These are phyloP conservation scores for Endoconidiophora polonica DNA, from an alignment of 2,329 filamentous ascomycete species.

Conservation along the genomic window DNA sequence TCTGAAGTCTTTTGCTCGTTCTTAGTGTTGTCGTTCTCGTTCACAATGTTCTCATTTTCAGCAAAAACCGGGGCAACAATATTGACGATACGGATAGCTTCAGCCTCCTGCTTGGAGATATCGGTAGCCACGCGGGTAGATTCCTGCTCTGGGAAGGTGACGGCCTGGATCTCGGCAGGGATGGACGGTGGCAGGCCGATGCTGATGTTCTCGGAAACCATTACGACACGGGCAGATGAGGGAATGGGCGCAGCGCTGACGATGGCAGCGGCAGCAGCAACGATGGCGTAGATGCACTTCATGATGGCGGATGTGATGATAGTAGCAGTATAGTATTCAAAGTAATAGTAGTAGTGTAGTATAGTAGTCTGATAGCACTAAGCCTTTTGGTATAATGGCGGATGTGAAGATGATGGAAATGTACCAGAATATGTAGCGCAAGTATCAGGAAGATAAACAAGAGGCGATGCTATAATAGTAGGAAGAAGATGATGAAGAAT, in stretches of 20 bases:
- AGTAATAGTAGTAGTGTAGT: too few relatives aligned
- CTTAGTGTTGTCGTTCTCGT: not conserved
- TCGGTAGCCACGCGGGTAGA: not conserved
- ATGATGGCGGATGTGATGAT: not conserved
- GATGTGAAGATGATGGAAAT: too few relatives aligned
- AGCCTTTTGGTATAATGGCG: too few relatives aligned
- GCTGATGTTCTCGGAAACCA: not conserved
- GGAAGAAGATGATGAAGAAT: too few relatives aligned
- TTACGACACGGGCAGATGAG: not conserved
- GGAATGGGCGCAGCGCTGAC: not conserved
- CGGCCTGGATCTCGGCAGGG: constrained; percentile 1
- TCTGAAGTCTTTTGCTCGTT: not conserved
- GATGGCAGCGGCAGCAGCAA: constrained; percentile 1
- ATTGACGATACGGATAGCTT: not conserved
- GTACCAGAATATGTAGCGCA: too few relatives aligned
- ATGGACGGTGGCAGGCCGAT: constrained; percentile 10
- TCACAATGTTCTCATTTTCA: too few relatives aligned
- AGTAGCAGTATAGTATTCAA: too few relatives aligned
- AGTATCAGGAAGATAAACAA: too few relatives aligned
- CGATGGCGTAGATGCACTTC: constrained; percentile 7
- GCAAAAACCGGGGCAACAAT: not conserved
- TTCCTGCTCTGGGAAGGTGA: not conserved
- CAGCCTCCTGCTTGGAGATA: not conserved
- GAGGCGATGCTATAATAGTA: too few relatives aligned
- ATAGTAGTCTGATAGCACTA: too few relatives aligned